Evolutionary conservation across 371 early-diverging fungal species (phyloP).

Genomic region (Lichtheimia hyalospora): DNA sequence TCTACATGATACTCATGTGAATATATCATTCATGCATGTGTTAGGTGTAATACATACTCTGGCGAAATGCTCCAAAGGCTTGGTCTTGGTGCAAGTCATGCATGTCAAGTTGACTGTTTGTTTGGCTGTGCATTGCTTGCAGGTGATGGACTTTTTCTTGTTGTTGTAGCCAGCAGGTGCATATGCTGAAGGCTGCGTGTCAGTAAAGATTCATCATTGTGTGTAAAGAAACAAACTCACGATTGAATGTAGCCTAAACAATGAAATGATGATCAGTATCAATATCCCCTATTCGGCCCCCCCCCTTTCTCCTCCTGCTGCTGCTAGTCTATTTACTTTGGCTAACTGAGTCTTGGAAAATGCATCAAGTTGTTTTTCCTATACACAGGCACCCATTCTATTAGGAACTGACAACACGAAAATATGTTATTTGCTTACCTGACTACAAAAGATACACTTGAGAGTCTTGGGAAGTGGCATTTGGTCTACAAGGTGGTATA

Average conservation of each 20-base stretch:
- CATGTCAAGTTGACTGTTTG: constrained; percentile 39
- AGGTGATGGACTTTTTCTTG: constrained; percentile 38
- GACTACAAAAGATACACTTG: constrained; percentile 22
- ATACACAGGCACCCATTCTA: background rate
- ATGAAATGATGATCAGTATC: background rate
- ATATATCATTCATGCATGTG: no score
- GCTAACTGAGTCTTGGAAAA: constrained; percentile 38
- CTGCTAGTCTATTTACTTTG: constrained; percentile 12
- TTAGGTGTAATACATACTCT: constrained; percentile 35
- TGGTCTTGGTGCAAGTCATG: constrained; percentile 41
- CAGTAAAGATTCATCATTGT: background rate
- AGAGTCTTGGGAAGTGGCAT: constrained; percentile 6
- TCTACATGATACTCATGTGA: constrained; percentile 15
- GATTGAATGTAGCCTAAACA: constrained; percentile 22
- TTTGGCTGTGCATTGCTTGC: constrained; percentile 49
- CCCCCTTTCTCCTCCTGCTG: background rate
- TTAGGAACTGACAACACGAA: background rate
- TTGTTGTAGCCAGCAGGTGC: constrained; percentile 39
- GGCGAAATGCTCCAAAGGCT: constrained; percentile 43
- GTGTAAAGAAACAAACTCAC: constrained; percentile 8
- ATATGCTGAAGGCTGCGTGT: constrained; percentile 24
- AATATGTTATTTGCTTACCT: constrained; percentile 4
- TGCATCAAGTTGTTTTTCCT: constrained; percentile 30
- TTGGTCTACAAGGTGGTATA: constrained; percentile 10
- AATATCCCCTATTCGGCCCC: background rate